Evolutionary conservation across 1,139 yeast genomes (phyloP), one percentile per base, ranked within the genome.

Genomic region (Blastobotrys persicus): DNA sequence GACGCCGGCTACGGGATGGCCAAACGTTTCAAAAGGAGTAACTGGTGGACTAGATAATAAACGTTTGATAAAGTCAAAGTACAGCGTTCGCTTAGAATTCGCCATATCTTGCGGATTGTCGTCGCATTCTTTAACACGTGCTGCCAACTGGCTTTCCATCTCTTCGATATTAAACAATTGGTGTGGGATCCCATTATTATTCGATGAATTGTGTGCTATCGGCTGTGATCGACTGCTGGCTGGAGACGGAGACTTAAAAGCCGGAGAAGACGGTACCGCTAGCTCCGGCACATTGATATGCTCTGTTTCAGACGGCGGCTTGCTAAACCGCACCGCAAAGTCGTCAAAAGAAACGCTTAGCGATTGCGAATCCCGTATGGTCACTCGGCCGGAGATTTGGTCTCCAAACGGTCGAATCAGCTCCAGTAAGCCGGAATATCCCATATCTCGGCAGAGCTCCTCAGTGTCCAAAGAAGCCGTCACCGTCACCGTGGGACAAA

Each of bases 11-110:
- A 89, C 79, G 0, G 98, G 98, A 64, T 92, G 98, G 58, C 88
- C 85, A 64, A 91, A 85, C 2, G 92, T 83, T 64, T 92, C 98
- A 64, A 88, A 89, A 1, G 95, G 85, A 2, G 88, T 81, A 4
- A 87, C 72, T 19, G 77, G 76, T 33, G 80, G 76, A 12, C 85
- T 75, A 0, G 91, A 75, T 19, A 86, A 72, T 23, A 87, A 65
- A 55, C 81, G 77, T 42, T 83, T 75, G 55, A 86, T 76, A 57
- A 83, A 75, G 44, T 78, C 77, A 53, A 79, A 68, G 60, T 83
- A 87, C n/a, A 85, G 65, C 3, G 79, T 46, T 19, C 72, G 28
- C 13, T 48, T 43, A 4, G 33, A 31, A 9, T 31, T 14, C 2
- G 20, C 38, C 31, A 43, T 35, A 14, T 45, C 40, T 13, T 14